Conservation (phyloP, 2,329 filamentous ascomycete species). For the Cladosporium velox region DNA sequence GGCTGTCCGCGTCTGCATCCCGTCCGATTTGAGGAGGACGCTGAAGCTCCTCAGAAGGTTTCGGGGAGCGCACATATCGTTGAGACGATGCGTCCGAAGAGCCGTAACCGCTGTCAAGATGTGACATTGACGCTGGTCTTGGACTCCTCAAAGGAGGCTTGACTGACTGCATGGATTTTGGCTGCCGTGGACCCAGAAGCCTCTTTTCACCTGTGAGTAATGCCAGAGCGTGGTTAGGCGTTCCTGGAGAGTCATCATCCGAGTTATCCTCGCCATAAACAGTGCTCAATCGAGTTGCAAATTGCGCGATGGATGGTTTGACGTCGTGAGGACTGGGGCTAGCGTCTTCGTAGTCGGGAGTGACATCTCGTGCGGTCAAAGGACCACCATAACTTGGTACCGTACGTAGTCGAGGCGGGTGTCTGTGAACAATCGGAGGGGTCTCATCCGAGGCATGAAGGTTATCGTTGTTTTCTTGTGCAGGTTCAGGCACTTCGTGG, state of each 20-base stretch:
- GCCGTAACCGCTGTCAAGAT: conserved; percentile 39
- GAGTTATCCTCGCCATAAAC: conserved; percentile 30
- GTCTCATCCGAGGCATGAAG: not conserved
- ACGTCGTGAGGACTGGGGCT: conserved; percentile 28
- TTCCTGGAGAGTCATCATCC: conserved; percentile 20
- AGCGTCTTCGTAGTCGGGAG: conserved; percentile 20
- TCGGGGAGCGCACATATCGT: not conserved
- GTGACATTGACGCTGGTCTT: conserved; percentile 9
- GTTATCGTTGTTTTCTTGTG: not conserved
- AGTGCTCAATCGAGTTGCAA: conserved; percentile 32
- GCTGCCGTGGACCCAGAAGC: conserved; percentile 4
- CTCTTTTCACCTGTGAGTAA: conserved; percentile 28
- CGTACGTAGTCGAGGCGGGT: conserved; percentile 1
- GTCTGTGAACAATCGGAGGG: not conserved
- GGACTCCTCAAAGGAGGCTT: not conserved
- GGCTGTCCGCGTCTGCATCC: conserved; percentile 19
- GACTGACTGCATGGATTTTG: conserved; percentile 6
- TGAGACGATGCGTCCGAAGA: conserved; percentile 29
- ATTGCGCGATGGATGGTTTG: conserved; percentile 24
- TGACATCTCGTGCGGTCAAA: not conserved
- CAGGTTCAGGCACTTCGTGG: not conserved
- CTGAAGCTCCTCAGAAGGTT: not conserved
- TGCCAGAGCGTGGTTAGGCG: conserved; percentile 32
- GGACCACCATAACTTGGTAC: not conserved
- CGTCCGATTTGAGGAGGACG: not conserved